phyloP scores from a whole-genome alignment of 75 land plant genomes.

The Cunninghamia lanceolata region DNA sequence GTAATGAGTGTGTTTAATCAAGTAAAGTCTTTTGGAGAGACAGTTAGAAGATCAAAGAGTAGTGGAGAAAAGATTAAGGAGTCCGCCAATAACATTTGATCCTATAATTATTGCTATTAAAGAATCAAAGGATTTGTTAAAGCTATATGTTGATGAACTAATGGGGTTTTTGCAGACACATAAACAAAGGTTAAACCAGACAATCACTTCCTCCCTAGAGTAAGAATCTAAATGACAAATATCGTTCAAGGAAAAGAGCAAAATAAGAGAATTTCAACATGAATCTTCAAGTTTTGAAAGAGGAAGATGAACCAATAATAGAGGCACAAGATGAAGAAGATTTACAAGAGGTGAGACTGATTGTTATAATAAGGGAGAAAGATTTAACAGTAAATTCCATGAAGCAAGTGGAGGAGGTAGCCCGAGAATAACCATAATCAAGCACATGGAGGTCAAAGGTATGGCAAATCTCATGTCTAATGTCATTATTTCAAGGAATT shows the following conservation, averaged over 20 bases:
- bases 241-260: neutral
- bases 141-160: neutral
- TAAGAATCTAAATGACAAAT: neutral
- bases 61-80: neutral
- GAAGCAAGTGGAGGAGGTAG: neutral
- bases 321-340: too few species aligned
- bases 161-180: neutral
- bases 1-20: constrained; percentile 13
- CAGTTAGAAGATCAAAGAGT: neutral
- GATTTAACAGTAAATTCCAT: neutral
- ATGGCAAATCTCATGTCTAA: neutral
- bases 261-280: neutral
- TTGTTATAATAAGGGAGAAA: neutral
- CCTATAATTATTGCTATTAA: neutral
- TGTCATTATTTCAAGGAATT: constrained; percentile 2
- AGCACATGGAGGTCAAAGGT: neutral
- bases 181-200: neutral
- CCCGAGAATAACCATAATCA: neutral
- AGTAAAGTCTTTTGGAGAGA: constrained; percentile 19
- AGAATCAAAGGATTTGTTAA: neutral
- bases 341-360: too few species aligned
- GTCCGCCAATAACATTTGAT: neutral
- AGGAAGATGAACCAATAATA: neutral
- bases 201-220: neutral
- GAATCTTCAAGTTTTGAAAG: neutral